Evolutionary conservation across 2,329 filamentous ascomycete species (phyloP).

Genomic region (Colletotrichum ledebouriae): DNA sequence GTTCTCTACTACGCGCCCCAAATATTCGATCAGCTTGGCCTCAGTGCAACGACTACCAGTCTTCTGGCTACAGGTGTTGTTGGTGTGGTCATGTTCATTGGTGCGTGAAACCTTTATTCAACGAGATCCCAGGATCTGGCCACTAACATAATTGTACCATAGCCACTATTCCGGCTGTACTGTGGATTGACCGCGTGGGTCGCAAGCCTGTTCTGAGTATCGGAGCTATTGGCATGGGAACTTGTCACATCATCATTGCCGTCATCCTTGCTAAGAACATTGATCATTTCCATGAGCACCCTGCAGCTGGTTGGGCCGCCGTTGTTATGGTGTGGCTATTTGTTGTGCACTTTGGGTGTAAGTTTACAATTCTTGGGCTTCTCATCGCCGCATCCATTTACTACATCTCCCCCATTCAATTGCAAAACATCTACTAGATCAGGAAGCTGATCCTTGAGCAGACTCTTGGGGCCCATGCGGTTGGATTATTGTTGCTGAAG

Average conservation of each 20-base stretch:
- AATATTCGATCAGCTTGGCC: slow-evolving; percentile 77
- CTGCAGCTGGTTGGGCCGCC: slow-evolving; percentile 74
- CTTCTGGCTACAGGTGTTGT: slow-evolving; percentile 79
- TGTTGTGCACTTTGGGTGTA: slow-evolving; percentile 77
- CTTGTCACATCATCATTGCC: slow-evolving; percentile 79
- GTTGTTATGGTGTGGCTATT: slow-evolving; percentile 80
- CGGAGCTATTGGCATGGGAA: slow-evolving; percentile 77
- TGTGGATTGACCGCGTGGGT: slow-evolving; percentile 75
- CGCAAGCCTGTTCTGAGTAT: slow-evolving; percentile 73
- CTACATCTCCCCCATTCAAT: no score
- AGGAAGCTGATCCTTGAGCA: neutral
- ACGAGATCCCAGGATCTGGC: neutral
- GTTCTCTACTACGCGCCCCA: slow-evolving; percentile 76
- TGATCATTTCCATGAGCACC: slow-evolving; percentile 68
- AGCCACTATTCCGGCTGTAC: slow-evolving; percentile 74
- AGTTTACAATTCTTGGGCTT: neutral
- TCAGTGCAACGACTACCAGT: slow-evolving; percentile 63
- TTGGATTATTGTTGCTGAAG: slow-evolving; percentile 81
- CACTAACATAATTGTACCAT: neutral
- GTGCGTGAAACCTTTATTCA: neutral
- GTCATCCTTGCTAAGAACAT: slow-evolving; percentile 75
- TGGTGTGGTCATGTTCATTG: slow-evolving; percentile 76
- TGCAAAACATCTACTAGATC: neutral
- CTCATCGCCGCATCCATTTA: no score
- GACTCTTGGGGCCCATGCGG: slow-evolving; percentile 81